Conservation (phyloP, 2,329 filamentous ascomycete species). For the Didymella segeticola region DNA sequence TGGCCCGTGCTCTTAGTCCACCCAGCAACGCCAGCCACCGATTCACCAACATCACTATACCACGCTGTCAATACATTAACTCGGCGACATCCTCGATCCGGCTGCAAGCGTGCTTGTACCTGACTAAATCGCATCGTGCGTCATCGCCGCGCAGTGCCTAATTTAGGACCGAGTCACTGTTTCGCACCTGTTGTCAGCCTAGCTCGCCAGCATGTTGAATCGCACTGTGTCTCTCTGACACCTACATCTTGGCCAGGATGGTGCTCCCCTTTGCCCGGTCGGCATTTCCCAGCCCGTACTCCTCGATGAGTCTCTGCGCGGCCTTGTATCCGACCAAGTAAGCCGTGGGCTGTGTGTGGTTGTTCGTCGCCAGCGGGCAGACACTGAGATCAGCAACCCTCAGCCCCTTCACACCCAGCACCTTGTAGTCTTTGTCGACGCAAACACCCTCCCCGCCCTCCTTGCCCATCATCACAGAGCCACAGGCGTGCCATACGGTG, state of each 20-base stretch:
- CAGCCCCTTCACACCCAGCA: slow-evolving; percentile 48
- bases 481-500: slow-evolving; percentile 49
- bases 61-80: slow-evolving; percentile 2
- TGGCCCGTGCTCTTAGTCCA: not conserved
- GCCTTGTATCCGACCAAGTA: slow-evolving; percentile 46
- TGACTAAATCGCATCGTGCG: slow-evolving; percentile 10
- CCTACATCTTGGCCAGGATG: slow-evolving; percentile 16
- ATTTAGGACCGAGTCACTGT: slow-evolving; percentile 11
- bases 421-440: slow-evolving; percentile 47
- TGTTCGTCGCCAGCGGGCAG: slow-evolving; percentile 43
- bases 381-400: slow-evolving; percentile 50
- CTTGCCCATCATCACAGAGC: slow-evolving; percentile 49
- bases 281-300: slow-evolving; percentile 32
- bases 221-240: slow-evolving; percentile 2
- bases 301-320: slow-evolving; percentile 40
- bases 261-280: not conserved
- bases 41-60: not conserved
- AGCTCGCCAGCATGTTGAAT: not conserved
- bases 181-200: slow-evolving; percentile 5
- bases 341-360: slow-evolving; percentile 45
- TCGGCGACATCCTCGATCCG: slow-evolving; percentile 2
- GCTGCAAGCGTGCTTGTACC: slow-evolving; percentile 7
- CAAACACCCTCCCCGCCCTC: slow-evolving; percentile 43
- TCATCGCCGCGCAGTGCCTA: slow-evolving; percentile 10
- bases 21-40: slow-evolving; percentile 11